Conservation (phyloP, 2,329 filamentous ascomycete species). For the Curvularia lunata region DNA sequence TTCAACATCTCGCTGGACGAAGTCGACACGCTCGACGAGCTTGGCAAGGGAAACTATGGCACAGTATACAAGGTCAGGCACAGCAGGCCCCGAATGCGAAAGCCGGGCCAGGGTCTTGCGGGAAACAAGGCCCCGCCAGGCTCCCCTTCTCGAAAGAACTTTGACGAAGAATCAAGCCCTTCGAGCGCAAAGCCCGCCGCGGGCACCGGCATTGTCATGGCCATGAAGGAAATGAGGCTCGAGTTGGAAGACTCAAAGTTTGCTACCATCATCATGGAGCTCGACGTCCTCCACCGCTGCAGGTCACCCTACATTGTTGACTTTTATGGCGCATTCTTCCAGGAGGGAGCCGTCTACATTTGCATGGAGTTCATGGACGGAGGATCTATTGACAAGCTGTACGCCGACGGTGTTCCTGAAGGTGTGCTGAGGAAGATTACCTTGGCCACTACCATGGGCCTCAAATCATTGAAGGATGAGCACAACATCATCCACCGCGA, state of each 20-base stretch:
- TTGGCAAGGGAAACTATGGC: conserved; percentile 98
- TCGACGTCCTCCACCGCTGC: conserved; percentile 94
- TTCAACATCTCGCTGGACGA: conserved; percentile 97
- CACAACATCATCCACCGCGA: conserved; percentile 99
- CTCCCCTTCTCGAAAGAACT: conserved; percentile 43
- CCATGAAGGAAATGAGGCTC: conserved; percentile 97
- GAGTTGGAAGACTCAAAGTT: conserved; percentile 98
- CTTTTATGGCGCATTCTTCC: conserved; percentile 98
- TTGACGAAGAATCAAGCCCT: conserved; percentile 48
- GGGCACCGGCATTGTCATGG: conserved; percentile 84
- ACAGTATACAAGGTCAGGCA: conserved; percentile 97
- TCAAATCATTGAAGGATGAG: conserved; percentile 93
- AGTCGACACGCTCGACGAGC: conserved; percentile 87
- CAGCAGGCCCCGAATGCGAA: conserved; percentile 70
- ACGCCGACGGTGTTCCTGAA: conserved; percentile 88
- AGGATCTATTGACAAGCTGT: conserved; percentile 95
- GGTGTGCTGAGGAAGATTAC: conserved; percentile 88
- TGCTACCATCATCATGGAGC: conserved; percentile 94
- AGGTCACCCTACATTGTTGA: conserved; percentile 96
- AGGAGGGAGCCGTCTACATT: conserved; percentile 98
- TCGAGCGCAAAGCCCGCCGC: conserved; percentile 46
- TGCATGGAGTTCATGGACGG: conserved; percentile 99
- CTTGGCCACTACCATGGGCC: conserved; percentile 83
- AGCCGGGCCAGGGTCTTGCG: conserved; percentile 64
- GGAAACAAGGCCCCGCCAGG: conserved; percentile 59